phyloP scores from a whole-genome alignment of 495 filamentous ascomycete species.

The Chaetomidium leptoderma region DNA sequence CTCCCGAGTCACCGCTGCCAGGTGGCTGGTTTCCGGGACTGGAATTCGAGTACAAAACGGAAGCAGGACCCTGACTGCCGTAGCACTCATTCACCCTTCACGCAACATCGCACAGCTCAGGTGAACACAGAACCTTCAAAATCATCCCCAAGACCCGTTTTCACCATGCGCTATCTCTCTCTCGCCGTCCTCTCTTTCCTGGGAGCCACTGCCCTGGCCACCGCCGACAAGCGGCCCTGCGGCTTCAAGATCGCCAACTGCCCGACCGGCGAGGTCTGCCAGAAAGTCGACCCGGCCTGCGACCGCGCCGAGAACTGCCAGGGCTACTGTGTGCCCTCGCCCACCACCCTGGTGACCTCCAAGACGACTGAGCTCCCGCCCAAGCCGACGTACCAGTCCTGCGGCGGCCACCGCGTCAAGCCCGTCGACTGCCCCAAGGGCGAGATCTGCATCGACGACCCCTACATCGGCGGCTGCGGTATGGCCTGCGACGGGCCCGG shows the following conservation, averaged over 20 bases:
- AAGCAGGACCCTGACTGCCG: not conserved
- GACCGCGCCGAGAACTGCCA: slow-evolving; percentile 24
- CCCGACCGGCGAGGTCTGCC: slow-evolving; percentile 14
- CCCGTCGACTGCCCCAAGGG: slow-evolving; percentile 19
- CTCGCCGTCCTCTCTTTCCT: slow-evolving; percentile 14
- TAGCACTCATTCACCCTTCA: not conserved
- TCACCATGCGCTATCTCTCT: slow-evolving; percentile 11
- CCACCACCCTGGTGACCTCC: slow-evolving; percentile 10
- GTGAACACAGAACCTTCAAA: not conserved
- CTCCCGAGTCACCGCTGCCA: not conserved
- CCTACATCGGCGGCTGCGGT: slow-evolving; percentile 26
- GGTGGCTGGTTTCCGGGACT: not conserved
- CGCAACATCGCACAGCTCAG: not conserved
- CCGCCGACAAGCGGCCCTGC: slow-evolving; percentile 13
- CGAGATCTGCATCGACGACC: slow-evolving; percentile 31
- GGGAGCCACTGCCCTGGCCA: slow-evolving; percentile 3
- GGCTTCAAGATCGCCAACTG: slow-evolving; percentile 28
- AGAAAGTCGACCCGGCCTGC: slow-evolving; percentile 20
- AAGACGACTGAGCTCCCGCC: slow-evolving; percentile 7
- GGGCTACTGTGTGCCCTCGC: slow-evolving; percentile 16
- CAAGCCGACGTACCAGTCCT: slow-evolving; percentile 20
- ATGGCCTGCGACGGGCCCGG: slow-evolving; percentile 31
- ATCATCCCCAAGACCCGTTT: not conserved
- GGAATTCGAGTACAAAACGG: not conserved
- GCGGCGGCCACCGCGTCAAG: slow-evolving; percentile 27